Percentiles rank a stretch among this genome's conserved stretches.
phyloP scores from a whole-genome alignment of 116 monocot genomes.

The Cymodocea nodosa region DNA sequence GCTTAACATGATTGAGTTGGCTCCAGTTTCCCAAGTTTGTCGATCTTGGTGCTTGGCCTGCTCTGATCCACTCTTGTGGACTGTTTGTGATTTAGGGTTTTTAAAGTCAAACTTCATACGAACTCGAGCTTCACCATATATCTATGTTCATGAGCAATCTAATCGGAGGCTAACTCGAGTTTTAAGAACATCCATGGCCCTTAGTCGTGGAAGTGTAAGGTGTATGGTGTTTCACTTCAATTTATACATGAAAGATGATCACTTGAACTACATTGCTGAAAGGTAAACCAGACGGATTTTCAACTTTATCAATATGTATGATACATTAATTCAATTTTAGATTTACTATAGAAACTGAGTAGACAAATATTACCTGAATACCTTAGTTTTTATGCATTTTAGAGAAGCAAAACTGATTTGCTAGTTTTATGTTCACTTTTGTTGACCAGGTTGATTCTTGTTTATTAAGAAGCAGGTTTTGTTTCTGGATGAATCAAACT shows the following conservation, averaged over 20 bases:
- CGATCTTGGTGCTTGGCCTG: slow-evolving; percentile 72
- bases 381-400: no score
- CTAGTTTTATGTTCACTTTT: no score
- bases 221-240: slow-evolving; percentile 79
- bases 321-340: background rate
- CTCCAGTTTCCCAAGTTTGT: slow-evolving; percentile 74
- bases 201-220: slow-evolving; percentile 48
- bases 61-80: slow-evolving; percentile 75
- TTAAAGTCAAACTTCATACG: slow-evolving; percentile 77
- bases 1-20: slow-evolving; percentile 72
- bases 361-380: no score
- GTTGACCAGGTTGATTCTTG: no score
- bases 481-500: no score
- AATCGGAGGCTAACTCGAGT: slow-evolving; percentile 51
- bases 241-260: slow-evolving; percentile 87
- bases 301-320: background rate
- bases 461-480: no score
- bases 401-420: no score
- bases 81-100: slow-evolving; percentile 55
- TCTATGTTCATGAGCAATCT: slow-evolving; percentile 69
- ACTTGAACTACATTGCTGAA: slow-evolving; percentile 65
- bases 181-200: slow-evolving; percentile 52
- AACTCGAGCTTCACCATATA: slow-evolving; percentile 69
- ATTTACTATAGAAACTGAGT: no score
- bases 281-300: slow-evolving; percentile 28